A percentile compares a stretch with the other conserved stretches of the same genome.
Conservation (phyloP, 768 basidiomycete genomes). For the Lactifluus volemus region DNA sequence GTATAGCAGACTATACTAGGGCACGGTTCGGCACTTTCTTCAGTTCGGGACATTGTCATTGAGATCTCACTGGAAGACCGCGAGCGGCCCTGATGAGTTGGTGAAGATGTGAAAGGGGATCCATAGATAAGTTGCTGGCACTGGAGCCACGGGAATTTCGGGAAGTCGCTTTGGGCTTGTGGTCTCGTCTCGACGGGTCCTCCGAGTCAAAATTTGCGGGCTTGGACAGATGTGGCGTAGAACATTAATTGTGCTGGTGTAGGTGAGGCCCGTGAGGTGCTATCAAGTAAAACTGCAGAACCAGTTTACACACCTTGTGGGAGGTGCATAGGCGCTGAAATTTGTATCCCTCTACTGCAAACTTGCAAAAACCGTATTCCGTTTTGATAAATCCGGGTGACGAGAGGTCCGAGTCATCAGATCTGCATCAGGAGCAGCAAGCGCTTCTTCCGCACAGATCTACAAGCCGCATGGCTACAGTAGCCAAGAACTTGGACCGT, state of each 20-base stretch:
- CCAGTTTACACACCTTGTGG: constrained; percentile 8
- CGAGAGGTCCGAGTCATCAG: too few relatives aligned
- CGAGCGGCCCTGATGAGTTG: constrained; percentile 12
- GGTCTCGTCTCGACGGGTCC: constrained; percentile 27
- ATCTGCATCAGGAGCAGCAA: too few relatives aligned
- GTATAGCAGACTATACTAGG: background rate
- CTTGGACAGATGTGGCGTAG: background rate
- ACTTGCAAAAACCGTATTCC: too few relatives aligned
- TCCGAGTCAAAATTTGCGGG: constrained; percentile 29
- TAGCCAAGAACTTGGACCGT: too few relatives aligned
- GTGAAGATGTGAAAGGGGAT: constrained; percentile 6
- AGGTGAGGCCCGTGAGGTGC: background rate
- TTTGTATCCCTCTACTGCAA: too few relatives aligned
- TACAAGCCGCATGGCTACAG: too few relatives aligned
- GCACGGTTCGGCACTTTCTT: background rate
- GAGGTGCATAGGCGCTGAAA: constrained; percentile 11
- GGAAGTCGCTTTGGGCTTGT: constrained; percentile 20
- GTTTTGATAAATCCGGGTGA: too few relatives aligned
- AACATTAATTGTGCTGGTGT: background rate
- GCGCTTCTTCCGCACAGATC: too few relatives aligned
- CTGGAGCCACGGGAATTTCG: constrained; percentile 29
- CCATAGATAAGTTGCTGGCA: constrained; percentile 23
- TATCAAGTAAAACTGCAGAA: background rate
- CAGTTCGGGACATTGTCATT: background rate
- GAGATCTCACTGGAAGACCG: background rate